A percentile compares a stretch with the other conserved stretches of the same genome.
These are phyloP conservation scores for Diplodia corticola DNA, from an alignment of 2,329 filamentous ascomycete genomes.

Conservation along the genomic window DNA sequence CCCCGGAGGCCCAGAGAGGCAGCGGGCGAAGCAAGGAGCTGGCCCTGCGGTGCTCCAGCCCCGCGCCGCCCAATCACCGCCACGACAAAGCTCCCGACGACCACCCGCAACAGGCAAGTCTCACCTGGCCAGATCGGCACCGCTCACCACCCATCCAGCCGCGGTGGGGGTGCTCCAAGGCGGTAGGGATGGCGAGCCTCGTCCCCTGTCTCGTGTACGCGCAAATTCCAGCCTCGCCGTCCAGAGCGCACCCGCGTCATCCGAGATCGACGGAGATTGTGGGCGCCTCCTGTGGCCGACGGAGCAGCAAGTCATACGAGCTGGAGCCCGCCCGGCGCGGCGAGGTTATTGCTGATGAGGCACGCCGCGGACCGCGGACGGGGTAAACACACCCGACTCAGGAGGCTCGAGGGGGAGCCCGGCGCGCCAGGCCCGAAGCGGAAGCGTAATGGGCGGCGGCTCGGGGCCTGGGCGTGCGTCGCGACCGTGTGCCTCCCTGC, in stretches of 20 bases:
- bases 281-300: constrained; percentile 12
- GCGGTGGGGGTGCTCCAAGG: neutral
- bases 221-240: constrained; percentile 11
- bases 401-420: constrained; percentile 10
- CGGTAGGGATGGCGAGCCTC: constrained; percentile 19
- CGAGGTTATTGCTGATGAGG: constrained; percentile 10
- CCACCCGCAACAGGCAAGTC: constrained; percentile 13
- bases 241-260: constrained; percentile 14
- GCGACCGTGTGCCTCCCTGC: constrained; percentile 18
- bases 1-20: neutral
- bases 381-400: constrained; percentile 16
- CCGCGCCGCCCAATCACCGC: neutral
- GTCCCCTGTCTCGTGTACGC: constrained; percentile 18
- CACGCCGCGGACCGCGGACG: neutral
- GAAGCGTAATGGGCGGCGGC: constrained; percentile 13
- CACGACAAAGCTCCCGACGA: constrained; percentile 6
- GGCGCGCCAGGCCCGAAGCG: constrained; percentile 16
- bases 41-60: neutral
- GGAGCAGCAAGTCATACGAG: constrained; percentile 10
- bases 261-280: constrained; percentile 23
- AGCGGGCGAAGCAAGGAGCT: constrained; percentile 12
- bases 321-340: neutral
- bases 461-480: constrained; percentile 12
- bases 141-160: constrained; percentile 9
- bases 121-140: constrained; percentile 16